These are phyloP conservation scores for Ganoderma sp. DNA, from an alignment of 1,284 basidiomycete genomes.

Conservation along the genomic window DNA sequence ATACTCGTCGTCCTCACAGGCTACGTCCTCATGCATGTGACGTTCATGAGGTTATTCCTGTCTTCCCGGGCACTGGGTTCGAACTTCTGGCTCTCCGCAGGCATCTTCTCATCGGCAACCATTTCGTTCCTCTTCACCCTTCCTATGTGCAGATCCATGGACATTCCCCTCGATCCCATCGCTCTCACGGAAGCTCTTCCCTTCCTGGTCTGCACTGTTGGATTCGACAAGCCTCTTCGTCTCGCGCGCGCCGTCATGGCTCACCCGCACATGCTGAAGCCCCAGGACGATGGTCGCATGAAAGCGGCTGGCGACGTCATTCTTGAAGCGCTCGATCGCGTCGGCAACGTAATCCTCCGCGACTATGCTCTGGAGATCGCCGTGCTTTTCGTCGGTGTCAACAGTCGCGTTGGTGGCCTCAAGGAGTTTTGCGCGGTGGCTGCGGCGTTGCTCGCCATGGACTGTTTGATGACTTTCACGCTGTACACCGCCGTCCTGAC, in stretches of 20 bases:
- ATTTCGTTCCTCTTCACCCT: constrained; percentile 90
- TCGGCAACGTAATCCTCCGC: constrained; percentile 85
- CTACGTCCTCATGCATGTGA: constrained; percentile 95
- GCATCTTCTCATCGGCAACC: constrained; percentile 84
- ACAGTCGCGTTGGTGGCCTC: constrained; percentile 87
- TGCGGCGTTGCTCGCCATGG: constrained; percentile 83
- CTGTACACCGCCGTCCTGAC: constrained; percentile 90
- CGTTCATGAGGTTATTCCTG: constrained; percentile 90
- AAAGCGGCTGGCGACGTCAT: constrained; percentile 87
- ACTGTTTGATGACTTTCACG: constrained; percentile 89
- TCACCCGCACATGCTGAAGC: constrained; percentile 75
- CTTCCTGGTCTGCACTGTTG: constrained; percentile 97
- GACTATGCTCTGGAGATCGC: constrained; percentile 94
- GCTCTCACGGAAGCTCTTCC: constrained; percentile 94
- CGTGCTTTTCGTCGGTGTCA: constrained; percentile 87
- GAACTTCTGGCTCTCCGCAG: constrained; percentile 88
- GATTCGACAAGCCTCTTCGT: constrained; percentile 96
- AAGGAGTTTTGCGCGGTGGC: constrained; percentile 96
- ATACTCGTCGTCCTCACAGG: constrained; percentile 95
- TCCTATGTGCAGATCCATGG: constrained; percentile 82
- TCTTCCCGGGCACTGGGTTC: constrained; percentile 88
- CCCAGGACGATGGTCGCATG: constrained; percentile 55
- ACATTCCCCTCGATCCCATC: constrained; percentile 92
- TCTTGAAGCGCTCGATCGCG: constrained; percentile 79
- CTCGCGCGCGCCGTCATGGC: constrained; percentile 91